Evolutionary conservation across 768 basidiomycete species (phyloP), one percentile per base, ranked within the genome.

Genomic region (Russula emetica): DNA sequence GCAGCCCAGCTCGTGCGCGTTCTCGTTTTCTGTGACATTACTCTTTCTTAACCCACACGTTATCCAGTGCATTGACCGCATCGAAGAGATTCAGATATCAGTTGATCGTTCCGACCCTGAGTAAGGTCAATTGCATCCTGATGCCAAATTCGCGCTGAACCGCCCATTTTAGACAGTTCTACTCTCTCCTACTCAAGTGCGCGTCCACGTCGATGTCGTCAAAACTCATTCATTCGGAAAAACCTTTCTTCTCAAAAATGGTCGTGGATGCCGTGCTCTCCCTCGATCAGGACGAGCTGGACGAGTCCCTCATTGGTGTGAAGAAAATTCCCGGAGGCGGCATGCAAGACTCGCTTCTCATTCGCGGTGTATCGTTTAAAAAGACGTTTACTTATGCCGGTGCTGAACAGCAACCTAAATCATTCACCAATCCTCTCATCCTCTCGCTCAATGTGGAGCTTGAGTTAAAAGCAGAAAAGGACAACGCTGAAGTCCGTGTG

Each of bases 171-270:
- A 98, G 96, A 68, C 85, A 85, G 69, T 97, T 98, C 83, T 94
- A 87, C 54, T 92, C 94, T 66, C 86, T 98, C 26, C 83, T 98
- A 38, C 82, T 97, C 70, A 95, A 97, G 79, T 97, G 94, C 76
- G 97, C 97, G 30, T 88, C 94, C 30, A 99, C 97, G 3, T 96
- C 97, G n/a, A 98, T 98, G 96, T 98, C 97, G 18, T 98, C 96
- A 66, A 99, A 98, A 76, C 85, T 98, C 65, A 98, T 99, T 70
- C 96, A 98, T 74, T 94, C 93, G 16, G 93, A 98, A 78, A 98
- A 97, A 72, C 97, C 96, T 1, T 98, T 98, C 79, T 99, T 99
- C 80, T 92, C 95, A 13, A 86, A 90, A 67, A 98, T 99, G 95
- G 97, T 97, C 55, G 97, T 99, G 53, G 94, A 98, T 71, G 95